Evolutionary conservation across 2,329 filamentous ascomycete species (phyloP), one percentile per base, ranked within the genome.

Genomic region (Ascochyta clinopodiicola): DNA sequence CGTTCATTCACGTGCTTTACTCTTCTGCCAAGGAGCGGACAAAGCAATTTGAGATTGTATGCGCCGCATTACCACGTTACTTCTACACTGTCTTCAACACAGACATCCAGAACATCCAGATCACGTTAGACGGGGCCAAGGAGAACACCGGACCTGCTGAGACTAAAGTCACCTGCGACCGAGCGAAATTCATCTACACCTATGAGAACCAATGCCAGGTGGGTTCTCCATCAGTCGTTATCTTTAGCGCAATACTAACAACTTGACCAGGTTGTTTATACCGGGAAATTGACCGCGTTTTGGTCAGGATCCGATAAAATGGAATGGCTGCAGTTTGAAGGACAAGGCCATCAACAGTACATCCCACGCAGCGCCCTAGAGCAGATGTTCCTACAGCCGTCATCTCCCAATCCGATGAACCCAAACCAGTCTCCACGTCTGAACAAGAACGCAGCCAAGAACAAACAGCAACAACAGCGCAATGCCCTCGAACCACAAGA

Each of bases 1-100:
- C 92, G 8, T 88, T 96, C 69, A 86, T 92, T 37, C 86, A 94
- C 66, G 84, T 87, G 3, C 80, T 96, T 15, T 82, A 75, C 62
- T 76, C 78, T 24, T 66, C 72, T 4, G 81, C 84, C 19, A 78
- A 78, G 53, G 85, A 87, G 39, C 81, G 80, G 17, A 84, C 88
- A 51, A 97, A 96, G 78, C 86, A 89, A 67, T 97, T 93, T 68
- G 93, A 97, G 72, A 92, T 98, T 44, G 85, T 88, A 2, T 91
- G 86, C 55, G 86, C 92, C 3, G 90, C 90, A 0, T 81, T 99
- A 40, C 86, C 94, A 31, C 87, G 94, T 68, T 98, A 95, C 75
- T 97, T 96, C 73, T 87, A 90, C 67, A 93, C 91, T 0, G 89
- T 96, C 68, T 97, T 95, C 72, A 88, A 89, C 53, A 94, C 91